phyloP scores from a whole-genome alignment of 1,284 basidiomycete species.

The Xerocomus nothofagi region DNA sequence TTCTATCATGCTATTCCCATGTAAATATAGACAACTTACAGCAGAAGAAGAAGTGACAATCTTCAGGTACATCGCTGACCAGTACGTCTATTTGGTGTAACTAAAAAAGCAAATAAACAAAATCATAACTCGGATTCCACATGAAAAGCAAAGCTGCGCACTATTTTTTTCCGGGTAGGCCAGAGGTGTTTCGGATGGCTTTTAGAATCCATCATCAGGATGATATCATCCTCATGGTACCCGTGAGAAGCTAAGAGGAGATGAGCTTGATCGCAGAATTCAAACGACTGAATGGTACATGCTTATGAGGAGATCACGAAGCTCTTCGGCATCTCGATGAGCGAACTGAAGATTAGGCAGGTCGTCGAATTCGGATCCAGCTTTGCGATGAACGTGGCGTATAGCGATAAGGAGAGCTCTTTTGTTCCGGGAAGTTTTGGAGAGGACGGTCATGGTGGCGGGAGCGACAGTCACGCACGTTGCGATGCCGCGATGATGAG shows the following conservation, averaged over 20 bases:
- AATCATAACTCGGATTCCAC: not conserved
- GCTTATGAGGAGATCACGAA: conserved; percentile 21
- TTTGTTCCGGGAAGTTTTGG: conserved; percentile 1
- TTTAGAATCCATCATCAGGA: conserved; percentile 33
- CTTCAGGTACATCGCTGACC: conserved; percentile 25
- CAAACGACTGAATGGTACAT: not conserved
- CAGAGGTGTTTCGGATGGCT: conserved; percentile 9
- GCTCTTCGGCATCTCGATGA: conserved; percentile 23
- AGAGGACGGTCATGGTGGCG: conserved; percentile 1
- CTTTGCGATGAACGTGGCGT: conserved; percentile 9
- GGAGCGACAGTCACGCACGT: too few species aligned
- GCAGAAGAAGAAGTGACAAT: conserved; percentile 41
- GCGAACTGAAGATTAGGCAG: conserved; percentile 19
- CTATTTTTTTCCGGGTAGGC: conserved; percentile 34
- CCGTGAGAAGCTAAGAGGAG: conserved; percentile 17
- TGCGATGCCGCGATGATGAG: too few species aligned
- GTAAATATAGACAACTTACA: conserved; percentile 27
- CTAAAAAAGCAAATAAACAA: conserved; percentile 8
- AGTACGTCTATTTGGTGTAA: conserved; percentile 31
- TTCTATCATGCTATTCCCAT: not conserved
- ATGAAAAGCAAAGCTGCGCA: conserved; percentile 12
- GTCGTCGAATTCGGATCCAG: not conserved
- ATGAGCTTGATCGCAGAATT: conserved; percentile 6
- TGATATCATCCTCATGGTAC: conserved; percentile 32
- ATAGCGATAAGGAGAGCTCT: conserved; percentile 29